Base-by-base conservation (phyloP, 148 eudicot genomes). In the Dysphania ambrosioides region DNA sequence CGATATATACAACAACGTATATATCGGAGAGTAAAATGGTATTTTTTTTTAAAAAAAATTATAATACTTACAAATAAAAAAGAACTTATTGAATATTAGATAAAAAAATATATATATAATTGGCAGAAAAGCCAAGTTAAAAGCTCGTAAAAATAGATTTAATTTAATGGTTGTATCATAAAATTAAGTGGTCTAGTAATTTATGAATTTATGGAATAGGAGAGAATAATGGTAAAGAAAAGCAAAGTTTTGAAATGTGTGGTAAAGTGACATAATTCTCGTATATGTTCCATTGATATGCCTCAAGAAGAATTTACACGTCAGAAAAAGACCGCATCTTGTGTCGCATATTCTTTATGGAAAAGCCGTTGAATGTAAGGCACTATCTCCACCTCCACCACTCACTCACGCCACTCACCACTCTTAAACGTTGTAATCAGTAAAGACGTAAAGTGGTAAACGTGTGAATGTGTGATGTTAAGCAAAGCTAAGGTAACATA, bases 321-420 rank as follows among this genome's bases (percentile, higher is more conserved):
- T 27, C 15, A 19, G 26, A 15, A 36, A 40, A 55, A 41, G 51
- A 29, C 5, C 15, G 72, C 44, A 64, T 55, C 66, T 23, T 24
- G 15, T 42, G 65, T 59, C 79, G 79, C 79, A 80, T 80, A 80
- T 80, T 80, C 79, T 70, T 68, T 63, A 15, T 38, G 29, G 42
- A 36, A 79, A 74, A 79, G 19, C 29, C 6, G 26, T 24, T 23
- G 13, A 62, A 72, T 67, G n/a, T 29, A 79, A 55, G 59, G 35
- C 76, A 55, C 8, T 36, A n/a, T 36, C 40, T 36, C 44, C 16
- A 67, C 26, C 71, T 67, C 71, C 56, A 42, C 71, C 71, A n/a
- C n/a, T n/a, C n/a, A n/a, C n/a, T n/a, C n/a, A n/a, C n/a, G n/a
- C n/a, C n/a, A n/a, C n/a, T n/a, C 56, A 42, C 71, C 71, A 67